A percentile compares a stretch with the other conserved stretches of the same genome.
These are phyloP conservation scores for Cercospora janseana DNA, from an alignment of 2,329 filamentous ascomycete species.

Conservation along the genomic window DNA sequence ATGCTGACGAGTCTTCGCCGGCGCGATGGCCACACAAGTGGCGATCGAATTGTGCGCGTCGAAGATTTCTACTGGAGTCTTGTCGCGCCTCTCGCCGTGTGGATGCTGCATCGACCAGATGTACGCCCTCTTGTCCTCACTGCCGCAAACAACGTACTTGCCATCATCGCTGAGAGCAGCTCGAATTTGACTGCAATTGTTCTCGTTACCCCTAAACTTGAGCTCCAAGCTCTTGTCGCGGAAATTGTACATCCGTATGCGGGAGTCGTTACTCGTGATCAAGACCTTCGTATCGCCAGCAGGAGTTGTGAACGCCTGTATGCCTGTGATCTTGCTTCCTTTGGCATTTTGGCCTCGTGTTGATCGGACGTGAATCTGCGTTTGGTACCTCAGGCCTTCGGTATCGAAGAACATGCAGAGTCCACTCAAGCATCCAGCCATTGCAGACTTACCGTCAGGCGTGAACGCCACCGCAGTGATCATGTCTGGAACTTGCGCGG, in stretches of 20 bases:
- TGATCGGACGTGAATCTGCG: slow-evolving; percentile 89
- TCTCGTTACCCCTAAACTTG: slow-evolving; percentile 90
- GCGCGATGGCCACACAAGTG: slow-evolving; percentile 84
- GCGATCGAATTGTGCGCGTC: slow-evolving; percentile 87
- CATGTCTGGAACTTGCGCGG: slow-evolving; percentile 73
- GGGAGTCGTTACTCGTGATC: slow-evolving; percentile 91
- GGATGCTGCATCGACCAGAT: slow-evolving; percentile 72
- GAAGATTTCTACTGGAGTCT: slow-evolving; percentile 81
- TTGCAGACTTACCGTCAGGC: slow-evolving; percentile 83
- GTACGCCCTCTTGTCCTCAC: slow-evolving; percentile 85
- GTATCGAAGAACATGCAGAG: slow-evolving; percentile 90
- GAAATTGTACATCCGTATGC: slow-evolving; percentile 84
- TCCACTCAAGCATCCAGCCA: slow-evolving; percentile 83
- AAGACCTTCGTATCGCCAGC: slow-evolving; percentile 75
- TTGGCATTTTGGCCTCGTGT: slow-evolving; percentile 90
- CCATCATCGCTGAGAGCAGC: slow-evolving; percentile 86
- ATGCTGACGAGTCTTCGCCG: slow-evolving; percentile 71
- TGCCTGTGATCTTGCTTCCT: slow-evolving; percentile 95
- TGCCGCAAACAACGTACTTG: slow-evolving; percentile 84
- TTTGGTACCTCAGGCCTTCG: slow-evolving; percentile 77
- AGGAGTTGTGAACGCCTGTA: slow-evolving; percentile 66
- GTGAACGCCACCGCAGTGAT: slow-evolving; percentile 93
- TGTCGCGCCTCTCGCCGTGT: slow-evolving; percentile 69
- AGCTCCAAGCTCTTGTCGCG: slow-evolving; percentile 79
- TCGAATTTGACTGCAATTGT: slow-evolving; percentile 83